Conservation (phyloP, 352 stramenopile genomes). For the Pythium phragmitis region DNA sequence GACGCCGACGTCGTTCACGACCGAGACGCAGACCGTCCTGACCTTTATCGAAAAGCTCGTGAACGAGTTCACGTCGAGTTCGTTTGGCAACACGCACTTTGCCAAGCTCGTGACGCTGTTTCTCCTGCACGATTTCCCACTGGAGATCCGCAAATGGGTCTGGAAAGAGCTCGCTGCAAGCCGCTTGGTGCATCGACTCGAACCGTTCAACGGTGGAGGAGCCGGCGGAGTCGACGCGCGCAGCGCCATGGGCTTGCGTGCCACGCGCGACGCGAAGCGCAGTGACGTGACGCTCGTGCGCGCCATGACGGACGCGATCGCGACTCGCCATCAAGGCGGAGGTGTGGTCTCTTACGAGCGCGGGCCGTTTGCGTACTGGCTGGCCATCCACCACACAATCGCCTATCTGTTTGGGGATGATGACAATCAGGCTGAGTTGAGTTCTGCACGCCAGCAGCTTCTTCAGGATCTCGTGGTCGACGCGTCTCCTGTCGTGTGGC, state of each 20-base stretch:
- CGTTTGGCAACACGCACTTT: conserved; percentile 68
- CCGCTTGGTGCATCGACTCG: conserved; percentile 50
- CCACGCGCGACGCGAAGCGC: conserved; percentile 26
- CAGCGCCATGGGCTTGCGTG: conserved; percentile 37
- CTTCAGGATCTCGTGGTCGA: conserved; percentile 37
- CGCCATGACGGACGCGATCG: conserved; percentile 47
- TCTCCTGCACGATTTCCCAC: conserved; percentile 52
- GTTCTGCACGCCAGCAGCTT: conserved; percentile 47
- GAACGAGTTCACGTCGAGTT: conserved; percentile 64
- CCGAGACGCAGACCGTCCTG: conserved; percentile 52
- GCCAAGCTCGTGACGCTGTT: conserved; percentile 63
- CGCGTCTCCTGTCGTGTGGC: conserved; percentile 42
- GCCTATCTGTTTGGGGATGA: conserved; percentile 48
- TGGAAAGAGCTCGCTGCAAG: conserved; percentile 69
- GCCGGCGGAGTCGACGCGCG: conserved; percentile 17
- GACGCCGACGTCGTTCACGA: conserved; percentile 37
- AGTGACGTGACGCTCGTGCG: conserved; percentile 46
- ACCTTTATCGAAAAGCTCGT: conserved; percentile 69
- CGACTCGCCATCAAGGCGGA: conserved; percentile 20
- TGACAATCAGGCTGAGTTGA: conserved; percentile 31
- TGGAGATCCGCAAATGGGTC: conserved; percentile 55
- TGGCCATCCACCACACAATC: conserved; percentile 60
- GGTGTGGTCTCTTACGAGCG: conserved; percentile 29
- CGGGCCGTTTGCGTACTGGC: conserved; percentile 52
- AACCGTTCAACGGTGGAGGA: conserved; percentile 28